Percentiles rank a stretch among this genome's conserved stretches.
These are phyloP conservation scores for Hippophae tibetana DNA, from an alignment of 306 rosid genomes.

Conservation along the genomic window DNA sequence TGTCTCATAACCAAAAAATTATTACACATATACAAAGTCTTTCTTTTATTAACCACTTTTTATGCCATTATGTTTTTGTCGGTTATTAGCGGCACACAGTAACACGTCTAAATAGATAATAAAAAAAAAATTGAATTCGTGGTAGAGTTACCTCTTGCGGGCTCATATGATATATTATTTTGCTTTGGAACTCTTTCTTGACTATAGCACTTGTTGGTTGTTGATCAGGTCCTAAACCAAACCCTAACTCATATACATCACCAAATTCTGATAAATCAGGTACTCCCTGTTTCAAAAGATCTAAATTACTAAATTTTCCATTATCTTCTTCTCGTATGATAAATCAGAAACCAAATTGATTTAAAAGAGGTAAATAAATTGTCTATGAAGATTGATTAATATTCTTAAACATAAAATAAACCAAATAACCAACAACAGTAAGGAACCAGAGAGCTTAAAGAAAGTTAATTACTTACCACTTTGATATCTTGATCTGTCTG, in stretches of 20 bases:
- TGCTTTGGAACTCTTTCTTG: conserved; percentile 8
- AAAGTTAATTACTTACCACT: conserved; percentile 5
- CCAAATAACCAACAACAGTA: not conserved
- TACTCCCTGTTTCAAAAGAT: conserved; percentile 7
- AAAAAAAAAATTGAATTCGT: not conserved
- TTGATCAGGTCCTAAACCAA: conserved; percentile 2
- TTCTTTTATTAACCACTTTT: too few species aligned
- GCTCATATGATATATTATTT: conserved; percentile 10
- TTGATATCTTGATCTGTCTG: conserved; percentile 13
- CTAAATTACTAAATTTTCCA: not conserved
- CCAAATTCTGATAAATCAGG: conserved; percentile 23
- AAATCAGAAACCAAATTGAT: not conserved
- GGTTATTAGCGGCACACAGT: too few species aligned
- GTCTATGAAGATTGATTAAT: not conserved
- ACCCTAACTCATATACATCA: not conserved
- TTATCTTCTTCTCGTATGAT: not conserved
- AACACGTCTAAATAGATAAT: too few species aligned
- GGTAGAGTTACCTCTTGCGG: conserved; percentile 12
- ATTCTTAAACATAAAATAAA: conserved; percentile 3
- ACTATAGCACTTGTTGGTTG: conserved; percentile 10
- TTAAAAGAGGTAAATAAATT: not conserved
- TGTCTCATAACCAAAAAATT: too few species aligned
- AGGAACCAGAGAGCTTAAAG: not conserved
- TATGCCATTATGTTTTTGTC: too few species aligned
- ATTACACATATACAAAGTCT: too few species aligned